Evolutionary conservation across 2,329 filamentous ascomycete genomes (phyloP), one percentile per base, ranked within the genome.

Genomic region (Colletotrichum melonis): DNA sequence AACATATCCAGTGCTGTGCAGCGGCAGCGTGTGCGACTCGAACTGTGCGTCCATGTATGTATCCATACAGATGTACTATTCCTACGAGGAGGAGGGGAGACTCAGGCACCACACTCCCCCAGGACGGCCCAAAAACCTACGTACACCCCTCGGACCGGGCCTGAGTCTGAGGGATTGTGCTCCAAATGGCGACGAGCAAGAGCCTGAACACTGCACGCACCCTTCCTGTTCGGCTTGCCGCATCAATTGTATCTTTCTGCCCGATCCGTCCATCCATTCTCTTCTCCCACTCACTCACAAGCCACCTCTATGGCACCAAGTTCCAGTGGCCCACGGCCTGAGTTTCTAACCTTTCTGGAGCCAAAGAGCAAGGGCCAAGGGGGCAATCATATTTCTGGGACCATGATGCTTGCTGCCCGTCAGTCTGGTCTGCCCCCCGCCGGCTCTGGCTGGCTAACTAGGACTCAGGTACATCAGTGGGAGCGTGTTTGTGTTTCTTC

Each of bases 361-460:
- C 56, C 42, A 49, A 35, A 49, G 49, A 59, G 52, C 67, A 59
- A 59, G 62, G 38, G 30, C 30, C 60, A 65, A 68, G 58, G 56
- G 42, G 63, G 63, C 56, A 57, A 56, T 62, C 63, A 56, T 19
- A 35, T 32, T 32, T 3, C 63, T 62, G 63, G 69, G 57, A 7
- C 63, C 63, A 22, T 57, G 67, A 71, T 71, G 69, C 69, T 54
- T 62, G 69, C 46, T 35, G 55, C 30, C 35, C 52, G n/a, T 49
- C 69, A 59, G 46, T 56, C 32, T 62, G 63, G 63, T 65, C 63
- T 60, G 28, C 63, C 42, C 16, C 42, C 42, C 42, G 42, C 42
- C 42, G 42, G 42, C 42, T 42, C 38, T 42, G 38, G 38, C 38
- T 49, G 30, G 28, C 57, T 42, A 9, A 32, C 24, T 52, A 46